Base-by-base conservation (phyloP, 108 stramenopile genomes). In the Chaetoceros tenuissimus region DNA sequence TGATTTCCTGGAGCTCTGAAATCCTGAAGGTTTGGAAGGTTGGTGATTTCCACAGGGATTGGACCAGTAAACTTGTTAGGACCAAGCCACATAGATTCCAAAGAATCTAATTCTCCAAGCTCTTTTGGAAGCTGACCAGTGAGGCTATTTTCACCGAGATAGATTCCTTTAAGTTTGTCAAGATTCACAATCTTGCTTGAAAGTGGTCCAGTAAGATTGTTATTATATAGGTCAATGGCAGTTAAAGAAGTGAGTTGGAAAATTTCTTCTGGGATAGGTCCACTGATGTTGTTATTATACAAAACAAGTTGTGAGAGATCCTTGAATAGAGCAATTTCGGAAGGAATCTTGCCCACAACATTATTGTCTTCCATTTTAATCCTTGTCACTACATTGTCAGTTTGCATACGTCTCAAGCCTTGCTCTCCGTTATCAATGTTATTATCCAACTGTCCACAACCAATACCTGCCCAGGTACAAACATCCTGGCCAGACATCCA, bases 11-110 rank as follows among this genome's bases (percentile, higher is more conserved):
- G 13, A 5, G 13, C 5, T 5, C 5, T 5, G 13, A 78, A 24
- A 28, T 73, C 72, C 17, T 53, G 51, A 17, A 62, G 34, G n/a
- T 27, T 7, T 29, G 46, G 25, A 31, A 78, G 50, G 10, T 61
- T 19, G 27, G 76, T 81, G 43, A 89, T 59, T 31, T 79, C 72
- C 16, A 74, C 19, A n/a, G 87, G 87, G 21, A 89, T 64, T n/a
- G 73, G 62, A 8, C 84, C 80, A n/a, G 53, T 81, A 47, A 84
- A 57, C 10, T 46, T 34, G 51, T 75, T 82, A 10, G 58, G 56
- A 21, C 69, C 71, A 2, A 82, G 25, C 54, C 71, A 70, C 21
- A 82, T 30, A 3, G 57, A 31, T 56, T 75, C 53, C 24, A 82
- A 63, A 5, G 52, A 52, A 1, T 40, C 40, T 13, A 78, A 44